Evolutionary conservation across 148 eudicot genomes (phyloP).

Genomic region (Vaccinium corymbosum): DNA sequence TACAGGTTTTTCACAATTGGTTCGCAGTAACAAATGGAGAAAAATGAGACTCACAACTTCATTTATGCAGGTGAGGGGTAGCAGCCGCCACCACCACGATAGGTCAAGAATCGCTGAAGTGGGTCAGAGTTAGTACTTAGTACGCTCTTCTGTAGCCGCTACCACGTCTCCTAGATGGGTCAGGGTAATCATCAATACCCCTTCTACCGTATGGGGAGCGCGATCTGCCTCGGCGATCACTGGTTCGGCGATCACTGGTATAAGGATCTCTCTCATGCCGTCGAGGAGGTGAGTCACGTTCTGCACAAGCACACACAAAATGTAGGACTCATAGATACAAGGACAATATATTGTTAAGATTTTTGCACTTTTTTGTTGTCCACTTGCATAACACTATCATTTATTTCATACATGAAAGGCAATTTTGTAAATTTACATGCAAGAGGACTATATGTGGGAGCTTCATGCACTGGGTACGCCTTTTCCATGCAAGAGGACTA

Average conservation of each 20-base stretch:
- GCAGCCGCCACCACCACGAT: background rate
- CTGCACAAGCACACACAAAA: constrained; percentile 20
- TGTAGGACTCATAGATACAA: background rate
- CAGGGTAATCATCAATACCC: constrained; percentile 30
- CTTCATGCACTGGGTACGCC: too few species aligned
- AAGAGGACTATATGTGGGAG: too few species aligned
- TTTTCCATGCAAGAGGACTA: too few species aligned
- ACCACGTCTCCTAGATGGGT: constrained; percentile 40
- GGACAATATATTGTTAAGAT: too few species aligned
- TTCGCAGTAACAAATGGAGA: background rate
- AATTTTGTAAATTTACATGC: too few species aligned
- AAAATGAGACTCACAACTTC: background rate
- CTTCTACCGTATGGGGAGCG: constrained; percentile 51
- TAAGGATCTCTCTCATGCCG: constrained; percentile 45
- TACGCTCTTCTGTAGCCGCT: constrained; percentile 10
- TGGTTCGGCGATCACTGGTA: constrained; percentile 33
- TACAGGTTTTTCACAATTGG: background rate
- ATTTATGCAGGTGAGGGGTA: background rate
- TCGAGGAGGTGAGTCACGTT: constrained; percentile 44
- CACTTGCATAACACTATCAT: too few species aligned
- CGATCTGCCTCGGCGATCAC: constrained; percentile 42
- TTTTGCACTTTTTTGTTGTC: too few species aligned
- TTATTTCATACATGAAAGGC: too few species aligned
- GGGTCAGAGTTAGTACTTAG: background rate
- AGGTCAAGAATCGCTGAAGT: background rate